phyloP scores from a whole-genome alignment of 768 basidiomycete species.

The Russula sp. region DNA sequence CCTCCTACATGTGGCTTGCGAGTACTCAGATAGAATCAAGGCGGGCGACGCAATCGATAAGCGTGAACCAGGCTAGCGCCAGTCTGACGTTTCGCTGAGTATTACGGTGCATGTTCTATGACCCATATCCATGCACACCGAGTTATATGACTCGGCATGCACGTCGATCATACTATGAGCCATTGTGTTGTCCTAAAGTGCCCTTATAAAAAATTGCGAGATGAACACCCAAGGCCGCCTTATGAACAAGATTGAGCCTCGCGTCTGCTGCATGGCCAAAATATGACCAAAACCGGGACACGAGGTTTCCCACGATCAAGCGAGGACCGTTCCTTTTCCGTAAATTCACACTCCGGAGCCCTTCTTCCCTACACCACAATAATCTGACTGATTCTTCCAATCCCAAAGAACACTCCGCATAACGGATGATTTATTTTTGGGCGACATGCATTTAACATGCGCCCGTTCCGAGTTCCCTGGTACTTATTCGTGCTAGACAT shows the following conservation, averaged over 20 bases:
- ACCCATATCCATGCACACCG: neutral
- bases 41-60: neutral
- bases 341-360: neutral
- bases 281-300: neutral
- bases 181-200: neutral
- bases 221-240: neutral
- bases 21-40: neutral
- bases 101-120: neutral
- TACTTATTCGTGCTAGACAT: neutral
- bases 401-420: too few relatives aligned
- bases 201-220: neutral
- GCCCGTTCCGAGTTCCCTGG: neutral
- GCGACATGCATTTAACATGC: neutral
- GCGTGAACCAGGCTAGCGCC: neutral
- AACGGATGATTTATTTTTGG: neutral
- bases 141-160: neutral
- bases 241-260: neutral
- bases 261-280: neutral
- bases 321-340: neutral
- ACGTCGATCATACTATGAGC: neutral
- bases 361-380: neutral
- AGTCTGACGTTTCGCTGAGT: constrained; percentile 1
- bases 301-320: neutral
- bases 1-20: neutral
- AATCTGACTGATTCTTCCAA: neutral